phyloP scores from a whole-genome alignment of 192 early-diverging fungal species.

The Entomortierella beljakovae region DNA sequence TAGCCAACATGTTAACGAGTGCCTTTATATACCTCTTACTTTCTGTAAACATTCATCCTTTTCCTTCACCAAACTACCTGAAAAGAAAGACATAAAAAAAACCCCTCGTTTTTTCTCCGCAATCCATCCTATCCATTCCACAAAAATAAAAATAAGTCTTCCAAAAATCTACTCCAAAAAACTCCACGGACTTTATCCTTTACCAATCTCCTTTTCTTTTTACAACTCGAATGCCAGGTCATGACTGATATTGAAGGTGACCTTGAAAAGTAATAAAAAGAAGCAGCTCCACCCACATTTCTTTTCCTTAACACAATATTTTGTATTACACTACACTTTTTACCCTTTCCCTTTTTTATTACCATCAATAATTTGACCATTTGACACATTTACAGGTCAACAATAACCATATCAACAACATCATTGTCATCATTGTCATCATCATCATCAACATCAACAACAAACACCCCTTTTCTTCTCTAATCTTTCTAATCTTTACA shows the following conservation, averaged over 20 bases:
- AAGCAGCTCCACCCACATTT: background rate
- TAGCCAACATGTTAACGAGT: no score
- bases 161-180: no score
- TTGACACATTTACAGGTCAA: no score
- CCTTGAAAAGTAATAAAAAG: constrained; percentile 16
- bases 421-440: constrained; percentile 5
- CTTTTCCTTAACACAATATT: background rate
- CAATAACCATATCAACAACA: no score
- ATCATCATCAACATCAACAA: background rate
- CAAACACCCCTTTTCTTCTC: background rate
- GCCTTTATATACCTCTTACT: background rate
- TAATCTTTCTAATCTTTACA: background rate
- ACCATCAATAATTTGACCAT: no score
- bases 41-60: background rate
- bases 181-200: background rate
- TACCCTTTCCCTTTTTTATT: background rate
- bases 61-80: background rate
- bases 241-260: constrained; percentile 7
- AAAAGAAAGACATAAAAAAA: background rate
- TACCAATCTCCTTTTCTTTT: background rate
- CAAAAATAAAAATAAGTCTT: background rate
- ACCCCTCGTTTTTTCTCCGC: constrained; percentile 2
- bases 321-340: background rate
- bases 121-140: constrained; percentile 5
- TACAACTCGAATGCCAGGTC: constrained; percentile 1